Base-by-base conservation (phyloP, 129 eudicot genomes). In the Pseudognaphalium luteoalbum region DNA sequence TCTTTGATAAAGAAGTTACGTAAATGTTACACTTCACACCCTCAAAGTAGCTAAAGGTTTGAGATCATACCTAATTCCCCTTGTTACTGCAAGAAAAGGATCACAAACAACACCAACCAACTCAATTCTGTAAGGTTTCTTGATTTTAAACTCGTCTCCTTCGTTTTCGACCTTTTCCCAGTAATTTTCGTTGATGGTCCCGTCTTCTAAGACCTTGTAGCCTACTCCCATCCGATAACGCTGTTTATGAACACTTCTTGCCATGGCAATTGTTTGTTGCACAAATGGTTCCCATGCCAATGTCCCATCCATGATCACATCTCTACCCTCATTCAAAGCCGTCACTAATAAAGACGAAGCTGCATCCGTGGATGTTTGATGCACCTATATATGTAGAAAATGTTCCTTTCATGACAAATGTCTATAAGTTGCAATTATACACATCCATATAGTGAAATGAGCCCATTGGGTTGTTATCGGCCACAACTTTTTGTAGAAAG, bases 221-320 rank as follows among this genome's bases (percentile, higher is more conserved):
- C 98, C 98, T 0, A 81, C 80, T 41, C 98, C 98, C 98, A 94
- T 94, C 0, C 97, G 90, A 71, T 94, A 94, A 4, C 93, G 88
- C 33, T 76, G 83, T 34, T 87, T 91, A 86, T 94, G 98, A 20
- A 94, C 88, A 19, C 76, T 83, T 70, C 98, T 83, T 0, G 91
- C 96, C 98, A 94, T 94, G 34, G 83, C 81, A 28, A 94, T 85
- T n/a, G 97, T 91, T 80, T 94, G 98, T 81, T 89, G 81, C 15
- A 94, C 96, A 29, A 91, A 94, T 10, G 98, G 98, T 74, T 74
- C 93, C 98, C 98, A 94, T 32, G 98, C 81, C 14, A 94, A 70
- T 3, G 98, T 94, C 15, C 98, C 98, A 58, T 94, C 98, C 98
- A 94, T 94, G 57, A 94, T 91, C 84, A 94, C 98, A 42, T 94